Conservation (phyloP, 2,329 filamentous ascomycete species). For the Fusarium dimerum region DNA sequence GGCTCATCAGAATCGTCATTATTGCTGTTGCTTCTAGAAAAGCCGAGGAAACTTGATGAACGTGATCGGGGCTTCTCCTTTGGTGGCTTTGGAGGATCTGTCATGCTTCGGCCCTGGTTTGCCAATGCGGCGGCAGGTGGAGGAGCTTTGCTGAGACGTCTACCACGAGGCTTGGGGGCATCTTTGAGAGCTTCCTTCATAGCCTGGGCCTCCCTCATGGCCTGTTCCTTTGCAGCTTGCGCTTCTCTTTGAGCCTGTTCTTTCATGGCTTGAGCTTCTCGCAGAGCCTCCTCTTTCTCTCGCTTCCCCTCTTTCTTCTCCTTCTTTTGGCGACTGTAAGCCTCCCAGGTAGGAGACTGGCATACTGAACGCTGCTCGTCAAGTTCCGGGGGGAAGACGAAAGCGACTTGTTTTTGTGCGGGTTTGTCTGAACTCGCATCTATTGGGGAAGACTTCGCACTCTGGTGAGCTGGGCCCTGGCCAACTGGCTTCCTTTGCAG, state of each 20-base stretch:
- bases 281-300: slow-evolving; percentile 34
- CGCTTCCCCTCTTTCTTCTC: slow-evolving; percentile 45
- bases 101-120: slow-evolving; percentile 18
- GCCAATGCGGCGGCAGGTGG: slow-evolving; percentile 18
- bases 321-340: slow-evolving; percentile 52
- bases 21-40: slow-evolving; percentile 18
- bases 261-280: slow-evolving; percentile 14
- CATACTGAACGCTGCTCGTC: slow-evolving; percentile 47
- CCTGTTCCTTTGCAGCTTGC: slow-evolving; percentile 15
- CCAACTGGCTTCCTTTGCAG: slow-evolving; percentile 22
- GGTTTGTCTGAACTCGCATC: slow-evolving; percentile 21
- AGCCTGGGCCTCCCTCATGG: slow-evolving; percentile 22
- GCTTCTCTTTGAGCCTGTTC: slow-evolving; percentile 9
- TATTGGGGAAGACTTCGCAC: slow-evolving; percentile 9
- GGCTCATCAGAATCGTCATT: slow-evolving; percentile 24
- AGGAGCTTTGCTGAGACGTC: slow-evolving; percentile 36
- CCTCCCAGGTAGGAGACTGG: slow-evolving; percentile 64
- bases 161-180: slow-evolving; percentile 24
- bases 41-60: slow-evolving; percentile 30
- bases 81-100: slow-evolving; percentile 13
- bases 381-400: slow-evolving; percentile 33
- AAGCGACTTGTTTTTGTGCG: slow-evolving; percentile 33
- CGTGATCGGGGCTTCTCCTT: slow-evolving; percentile 27
- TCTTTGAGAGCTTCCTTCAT: slow-evolving; percentile 26
- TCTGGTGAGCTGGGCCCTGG: slow-evolving; percentile 1